Evolutionary conservation across 2,329 filamentous ascomycete species (phyloP), one percentile per base, ranked within the genome.

Genomic region (Ophiocordyceps unilateralis): DNA sequence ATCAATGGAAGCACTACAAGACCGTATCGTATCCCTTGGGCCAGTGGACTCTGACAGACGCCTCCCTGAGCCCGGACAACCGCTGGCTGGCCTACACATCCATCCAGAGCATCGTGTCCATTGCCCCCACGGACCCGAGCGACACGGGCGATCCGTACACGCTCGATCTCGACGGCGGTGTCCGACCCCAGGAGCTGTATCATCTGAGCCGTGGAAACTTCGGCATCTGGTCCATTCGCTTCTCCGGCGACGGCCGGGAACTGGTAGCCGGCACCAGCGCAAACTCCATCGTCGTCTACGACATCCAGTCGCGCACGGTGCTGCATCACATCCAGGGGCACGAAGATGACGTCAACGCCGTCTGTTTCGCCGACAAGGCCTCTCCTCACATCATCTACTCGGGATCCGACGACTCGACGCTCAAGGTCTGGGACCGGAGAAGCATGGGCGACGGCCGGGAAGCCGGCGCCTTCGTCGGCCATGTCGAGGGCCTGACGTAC

Each of bases 311-410:
- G 0, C 76, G 81, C 17, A 72, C 73, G 39, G 76, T 83, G 0
- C 70, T 93, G 26, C 76, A 95, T 44, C 74, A 78, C 40, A 76
- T 94, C 22, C 67, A 69, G 15, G 88, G 86, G 1, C 91, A 98
- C 55, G 66, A 76, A 5, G 77, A 93, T 51, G 87, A 98, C 57
- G 89, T 96, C 43, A 98, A 96, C 53, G 91, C 91, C 5, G 91
- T 98, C 1, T 95, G 88, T 60, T 96, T 93, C 54, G 91, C 87
- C 1, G 88, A 96, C 60, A 79, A 78, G 47, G 74, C 75, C 24
- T 93, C 85, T 0, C 89, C 91, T 1, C 88, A 98, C 57, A 89
- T 96, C 47, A 69, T 98, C 3, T 96, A 95, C 62, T 95, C 88
- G 0, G 91, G 91, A 19, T 94, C 87, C 0, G 91, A 98, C 55